Base-by-base conservation (phyloP, 2,329 filamentous ascomycete species). In the Beauveria pseudobassiana region DNA sequence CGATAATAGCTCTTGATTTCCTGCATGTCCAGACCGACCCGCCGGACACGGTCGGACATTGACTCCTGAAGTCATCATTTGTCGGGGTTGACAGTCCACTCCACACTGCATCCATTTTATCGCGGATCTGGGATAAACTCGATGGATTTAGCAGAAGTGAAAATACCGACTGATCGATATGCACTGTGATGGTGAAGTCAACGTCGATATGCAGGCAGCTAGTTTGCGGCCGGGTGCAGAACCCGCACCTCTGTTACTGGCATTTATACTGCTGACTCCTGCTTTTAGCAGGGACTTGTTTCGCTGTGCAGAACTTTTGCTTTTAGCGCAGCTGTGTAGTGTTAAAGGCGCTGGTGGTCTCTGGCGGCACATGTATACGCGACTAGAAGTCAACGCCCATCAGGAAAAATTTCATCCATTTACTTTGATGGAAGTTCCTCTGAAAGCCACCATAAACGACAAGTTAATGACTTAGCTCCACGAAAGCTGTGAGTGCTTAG, bases 1-100 rank as follows among this genome's bases (percentile, higher is more conserved):
- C 76, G 78, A 70, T 82, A 82, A 66, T 81, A 83, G 1, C 68
- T 69, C 9, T 75, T 68, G 2, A 85, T 70, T n/a, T 82, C 77
- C 8, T 70, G 63, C 2, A 82, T 63, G 61, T 85, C 82, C 40
- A 72, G 71, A 3, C 67, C 69, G 4, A 83, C 72, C 9, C 78
- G 75, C 10, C 73, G 68, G 16, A 82, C 75, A 24, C 76, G 74
- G 46, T 79, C 75, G 40, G 70, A 65, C 67, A 80, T 74, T 2
- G 69, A 70, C 60, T 76, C 73, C 0, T 59, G n/a, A 42, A 43
- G 22, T 38, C 56, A 40, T 59, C n/a, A 53, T 49, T 49, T 12
- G 54, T 46, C 9, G 61, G 57, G 28, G 61, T 61, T 4, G 64
- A 34, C 64, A 42, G 38, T 63, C 51, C 8, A 68, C 63, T n/a